Base-by-base conservation (phyloP, 495 filamentous ascomycete species). In the Daldinia decipiens region DNA sequence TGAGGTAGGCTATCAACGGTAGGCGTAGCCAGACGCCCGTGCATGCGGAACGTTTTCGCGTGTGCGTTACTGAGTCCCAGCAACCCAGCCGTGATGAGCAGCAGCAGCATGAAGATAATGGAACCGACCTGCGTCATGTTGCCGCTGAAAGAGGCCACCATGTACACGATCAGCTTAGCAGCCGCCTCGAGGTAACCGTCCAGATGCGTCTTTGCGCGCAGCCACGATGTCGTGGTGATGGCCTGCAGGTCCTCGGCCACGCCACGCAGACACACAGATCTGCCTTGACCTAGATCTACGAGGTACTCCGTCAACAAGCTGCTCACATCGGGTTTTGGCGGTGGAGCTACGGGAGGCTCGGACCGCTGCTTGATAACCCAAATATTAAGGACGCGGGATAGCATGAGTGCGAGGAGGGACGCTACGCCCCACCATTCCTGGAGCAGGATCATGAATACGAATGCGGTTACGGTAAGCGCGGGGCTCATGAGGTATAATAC, bases 171-270 rank as follows among this genome's bases (percentile, higher is more conserved):
- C 17, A 89, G 45, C 47, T 86, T 89, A 1, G 86, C 82, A 1
- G 77, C 54, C 0, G 82, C 82, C 45, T 76, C 76, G 19, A 83
- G 61, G 32, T 79, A 85, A 26, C 82, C 81, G 66, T 90, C 87
- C 19, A 82, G 24, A 29, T 77, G 70, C 0, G 83, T 87, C 67
- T 82, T 81, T 38, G 85, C 79, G 9, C 82, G 79, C 27, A 90
- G 76, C 88, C 87, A 90, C 32, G 81, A 74, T 1, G 82, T 81
- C 2, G 82, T 79, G 2, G 86, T 90, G 59, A 90, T 82, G 38
- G 86, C 85, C 61, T 87, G 86, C 8, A 90, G 79, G 64, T 88
- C 87, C 45, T 84, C 80, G 2, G 86, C 80, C 26, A 68, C 57
- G 19, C 88, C 89, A 34, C 79, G 79, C 54, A 91, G 77, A 2